phyloP scores from a whole-genome alignment of 352 stramenopile genomes.

The Pythium angustatum region DNA sequence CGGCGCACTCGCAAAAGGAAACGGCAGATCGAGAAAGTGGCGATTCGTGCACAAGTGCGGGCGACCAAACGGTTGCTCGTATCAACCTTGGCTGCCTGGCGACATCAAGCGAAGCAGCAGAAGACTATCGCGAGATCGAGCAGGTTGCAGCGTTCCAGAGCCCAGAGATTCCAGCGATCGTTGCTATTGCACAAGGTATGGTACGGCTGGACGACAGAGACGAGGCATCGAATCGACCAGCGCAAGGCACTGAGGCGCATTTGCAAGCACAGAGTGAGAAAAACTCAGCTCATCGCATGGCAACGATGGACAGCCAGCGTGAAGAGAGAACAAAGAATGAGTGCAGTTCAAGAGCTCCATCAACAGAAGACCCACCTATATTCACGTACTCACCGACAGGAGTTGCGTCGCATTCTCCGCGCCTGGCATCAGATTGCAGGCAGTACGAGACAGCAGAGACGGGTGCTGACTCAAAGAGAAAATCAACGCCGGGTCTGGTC shows the following conservation, averaged over 20 bases:
- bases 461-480: background rate
- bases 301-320: background rate
- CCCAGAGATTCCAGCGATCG: background rate
- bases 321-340: background rate
- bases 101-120: background rate
- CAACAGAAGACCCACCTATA: background rate
- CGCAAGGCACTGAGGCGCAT: no score
- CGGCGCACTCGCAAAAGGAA: background rate
- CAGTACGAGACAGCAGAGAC: no score
- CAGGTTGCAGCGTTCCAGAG: background rate
- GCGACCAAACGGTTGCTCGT: background rate
- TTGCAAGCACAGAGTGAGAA: no score
- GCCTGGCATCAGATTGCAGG: background rate
- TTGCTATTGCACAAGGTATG: background rate
- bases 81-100: constrained; percentile 3
- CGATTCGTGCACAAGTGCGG: background rate
- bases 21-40: background rate
- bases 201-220: background rate
- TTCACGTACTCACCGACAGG: background rate
- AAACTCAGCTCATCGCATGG: background rate
- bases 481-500: background rate
- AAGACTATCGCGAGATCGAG: background rate
- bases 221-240: no score
- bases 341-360: background rate
- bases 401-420: background rate